Evolutionary conservation across 805 yeast species (phyloP), one percentile per base, ranked within the genome.

Genomic region (Monosporozyma servazzii): DNA sequence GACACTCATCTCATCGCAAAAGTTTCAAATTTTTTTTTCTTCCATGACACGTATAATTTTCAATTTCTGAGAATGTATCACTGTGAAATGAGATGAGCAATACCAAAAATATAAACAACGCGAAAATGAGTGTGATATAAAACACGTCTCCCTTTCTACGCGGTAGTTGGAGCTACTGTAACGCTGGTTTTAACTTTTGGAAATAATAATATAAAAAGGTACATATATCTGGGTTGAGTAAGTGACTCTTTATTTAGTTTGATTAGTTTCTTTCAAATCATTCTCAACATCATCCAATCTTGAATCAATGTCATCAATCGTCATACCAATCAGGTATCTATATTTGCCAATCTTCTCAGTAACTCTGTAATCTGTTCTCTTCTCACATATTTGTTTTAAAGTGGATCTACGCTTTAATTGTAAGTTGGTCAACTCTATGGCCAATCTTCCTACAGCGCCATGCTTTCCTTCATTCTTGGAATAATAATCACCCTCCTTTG

Each of bases 251-350:
- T 21, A 31, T 51, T 18, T 45, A 3, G 23, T 21, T 23, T 49
- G 54, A 20, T 55, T 47, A 45, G 51, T 59, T n/a, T 60, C 58
- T 43, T 59, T 54, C 9, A 72, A 54, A 52, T 71, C 76, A 25
- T 66, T 65, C 52, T 72, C 88, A 43, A 91, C 86, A 20, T 91
- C 96, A 57, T 86, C 91, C 48, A 91, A 73, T 53, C 88, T 74
- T 30, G 86, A 84, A 57, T 84, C 88, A 52, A 91, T 83, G 54
- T 86, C 93, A 53, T 87, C 95, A 20, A 82, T 75, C 48, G 82
- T 79, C 50, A 88, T 75, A 2, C 88, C 95, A 64, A 93, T 82
- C 54, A 91, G 73, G 60, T 81, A 81, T 56, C 95, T 76, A 71
- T 91, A 85, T 64, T 88, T 88, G 60, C 80, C 77, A 79, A 87